Conservation (phyloP, 208 protist species). For the Acanthamoeba royreba region DNA sequence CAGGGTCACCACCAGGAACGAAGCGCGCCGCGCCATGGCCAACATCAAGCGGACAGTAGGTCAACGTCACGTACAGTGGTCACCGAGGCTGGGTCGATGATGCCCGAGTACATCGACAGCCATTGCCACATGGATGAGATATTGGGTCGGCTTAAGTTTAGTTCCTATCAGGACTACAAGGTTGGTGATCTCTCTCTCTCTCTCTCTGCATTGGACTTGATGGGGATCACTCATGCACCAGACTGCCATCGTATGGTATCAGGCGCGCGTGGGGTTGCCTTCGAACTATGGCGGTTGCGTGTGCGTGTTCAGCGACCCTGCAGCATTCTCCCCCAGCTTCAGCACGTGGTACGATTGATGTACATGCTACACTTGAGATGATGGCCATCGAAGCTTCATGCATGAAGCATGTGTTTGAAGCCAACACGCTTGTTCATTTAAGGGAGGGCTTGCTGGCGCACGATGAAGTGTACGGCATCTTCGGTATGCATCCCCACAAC, state of each 20-base stretch:
- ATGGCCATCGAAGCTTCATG: too few relatives aligned
- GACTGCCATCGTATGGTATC: neutral
- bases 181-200: neutral
- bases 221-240: neutral
- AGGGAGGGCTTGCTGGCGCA: neutral
- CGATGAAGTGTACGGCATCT: neutral
- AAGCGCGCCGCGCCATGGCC: too few relatives aligned
- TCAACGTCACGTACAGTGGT: neutral
- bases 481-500: slow-evolving; percentile 71
- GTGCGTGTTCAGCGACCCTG: slow-evolving; percentile 28
- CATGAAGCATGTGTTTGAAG: neutral
- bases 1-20: neutral
- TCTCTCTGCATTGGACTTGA: neutral
- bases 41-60: neutral
- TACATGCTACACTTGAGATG: neutral
- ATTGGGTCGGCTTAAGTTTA: neutral
- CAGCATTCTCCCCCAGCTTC: slow-evolving; percentile 29
- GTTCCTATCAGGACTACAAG: neutral
- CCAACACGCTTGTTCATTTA: neutral
- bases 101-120: slow-evolving; percentile 13
- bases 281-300: slow-evolving; percentile 30
- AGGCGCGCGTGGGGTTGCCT: neutral
- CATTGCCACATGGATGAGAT: slow-evolving; percentile 35
- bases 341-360: neutral
- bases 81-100: neutral